Evolutionary conservation across 2,329 filamentous ascomycete species (phyloP).

Genomic region (Zymoseptoria tritici): DNA sequence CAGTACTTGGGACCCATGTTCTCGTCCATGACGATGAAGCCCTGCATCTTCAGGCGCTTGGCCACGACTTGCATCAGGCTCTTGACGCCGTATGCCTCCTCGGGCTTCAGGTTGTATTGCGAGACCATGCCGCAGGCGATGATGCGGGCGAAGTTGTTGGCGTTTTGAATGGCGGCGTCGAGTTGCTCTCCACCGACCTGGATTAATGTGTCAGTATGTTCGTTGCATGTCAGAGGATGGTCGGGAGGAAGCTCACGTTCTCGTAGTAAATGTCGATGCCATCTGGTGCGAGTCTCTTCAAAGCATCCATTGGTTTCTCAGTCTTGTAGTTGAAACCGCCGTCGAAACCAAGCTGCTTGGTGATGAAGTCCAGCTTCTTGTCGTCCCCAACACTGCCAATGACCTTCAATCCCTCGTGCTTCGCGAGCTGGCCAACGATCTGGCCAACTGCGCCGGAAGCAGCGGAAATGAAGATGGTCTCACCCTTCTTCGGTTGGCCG

Average conservation of each 20-base stretch:
- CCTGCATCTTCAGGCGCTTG: conserved; percentile 64
- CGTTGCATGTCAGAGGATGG: background rate
- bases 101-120: conserved; percentile 59
- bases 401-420: conserved; percentile 69
- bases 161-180: conserved; percentile 55
- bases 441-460: conserved; percentile 77
- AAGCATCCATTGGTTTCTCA: conserved; percentile 60
- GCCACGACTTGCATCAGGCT: conserved; percentile 58
- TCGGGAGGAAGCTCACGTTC: conserved; percentile 38
- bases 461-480: conserved; percentile 75
- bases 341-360: conserved; percentile 62
- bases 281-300: conserved; percentile 63
- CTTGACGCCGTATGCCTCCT: conserved; percentile 57
- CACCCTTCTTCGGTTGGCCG: conserved; percentile 65
- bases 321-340: conserved; percentile 84
- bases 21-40: conserved; percentile 64
- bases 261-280: conserved; percentile 81
- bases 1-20: conserved; percentile 60
- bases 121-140: conserved; percentile 59
- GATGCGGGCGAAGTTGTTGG: conserved; percentile 64
- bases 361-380: conserved; percentile 70
- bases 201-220: background rate
- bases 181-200: conserved; percentile 60
- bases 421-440: conserved; percentile 74
- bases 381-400: conserved; percentile 74